Conservation (phyloP, 2,329 filamentous ascomycete species). For the Alternaria arbusti region DNA sequence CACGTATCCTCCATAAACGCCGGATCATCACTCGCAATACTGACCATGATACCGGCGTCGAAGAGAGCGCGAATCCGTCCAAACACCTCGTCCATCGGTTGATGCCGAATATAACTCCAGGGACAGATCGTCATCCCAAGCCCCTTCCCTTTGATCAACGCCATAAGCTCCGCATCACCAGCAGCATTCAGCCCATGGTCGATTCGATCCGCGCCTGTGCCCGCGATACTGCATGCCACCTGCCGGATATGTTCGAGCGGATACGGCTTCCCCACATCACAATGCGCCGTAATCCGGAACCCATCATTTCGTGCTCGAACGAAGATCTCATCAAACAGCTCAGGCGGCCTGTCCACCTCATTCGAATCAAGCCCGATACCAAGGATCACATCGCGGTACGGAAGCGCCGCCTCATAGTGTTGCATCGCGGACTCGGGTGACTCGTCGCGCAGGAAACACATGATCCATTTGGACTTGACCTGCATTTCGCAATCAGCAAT, state of each 20-base stretch:
- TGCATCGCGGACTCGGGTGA: slow-evolving; percentile 36
- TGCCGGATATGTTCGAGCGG: slow-evolving; percentile 54
- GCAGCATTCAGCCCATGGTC: slow-evolving; percentile 54
- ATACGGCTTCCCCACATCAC: slow-evolving; percentile 60
- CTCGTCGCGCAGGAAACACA: slow-evolving; percentile 55
- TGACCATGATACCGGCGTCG: slow-evolving; percentile 44
- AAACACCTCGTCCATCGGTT: slow-evolving; percentile 35
- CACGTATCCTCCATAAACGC: slow-evolving; percentile 59
- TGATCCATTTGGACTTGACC: slow-evolving; percentile 43
- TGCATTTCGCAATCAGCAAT: background rate
- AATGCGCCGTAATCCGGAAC: slow-evolving; percentile 58
- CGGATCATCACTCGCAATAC: slow-evolving; percentile 50
- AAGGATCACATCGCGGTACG: slow-evolving; percentile 49
- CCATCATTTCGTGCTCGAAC: slow-evolving; percentile 49
- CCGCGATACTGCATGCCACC: slow-evolving; percentile 29
- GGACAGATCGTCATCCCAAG: slow-evolving; percentile 54
- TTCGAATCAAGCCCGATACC: slow-evolving; percentile 59
- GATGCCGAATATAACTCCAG: slow-evolving; percentile 52
- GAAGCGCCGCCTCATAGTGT: slow-evolving; percentile 43
- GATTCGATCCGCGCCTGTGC: slow-evolving; percentile 46
- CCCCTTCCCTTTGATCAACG: slow-evolving; percentile 36
- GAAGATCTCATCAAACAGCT: background rate
- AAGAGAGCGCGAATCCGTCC: slow-evolving; percentile 51
- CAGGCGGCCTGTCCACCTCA: slow-evolving; percentile 45
- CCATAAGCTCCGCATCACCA: slow-evolving; percentile 43